Evolutionary conservation across 2,329 filamentous ascomycete species (phyloP), one percentile per base, ranked within the genome.

Genomic region (Pezicula neosporulosa): DNA sequence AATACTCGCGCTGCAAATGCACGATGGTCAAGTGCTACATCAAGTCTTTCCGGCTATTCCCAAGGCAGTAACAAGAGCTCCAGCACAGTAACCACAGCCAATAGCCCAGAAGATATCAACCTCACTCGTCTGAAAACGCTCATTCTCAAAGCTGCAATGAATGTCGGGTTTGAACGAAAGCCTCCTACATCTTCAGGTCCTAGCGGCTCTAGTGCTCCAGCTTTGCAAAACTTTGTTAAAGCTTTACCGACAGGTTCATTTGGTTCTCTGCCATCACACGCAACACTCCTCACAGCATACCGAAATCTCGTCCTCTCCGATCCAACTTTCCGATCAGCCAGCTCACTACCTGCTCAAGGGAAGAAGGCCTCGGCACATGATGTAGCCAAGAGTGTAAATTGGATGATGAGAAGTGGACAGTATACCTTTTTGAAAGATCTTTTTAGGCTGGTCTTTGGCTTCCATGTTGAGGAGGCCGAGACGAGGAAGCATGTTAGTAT

Each of bases 371-470:
- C 76, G 3, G 88, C 89, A 0, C 71, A 77, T n/a, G 91, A 97
- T 60, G 82, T 95, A 56, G 89, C 88, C 35, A 87, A 86, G 67
- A 89, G 89, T 46, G 87, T 96, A 6, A 76, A 80, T 48, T 86
- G 86, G 75, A 89, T 96, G 81, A 81, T 81, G 48, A 77, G 82
- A 51, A 84, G 82, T 27, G 78, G 82, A 51, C 83, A 91, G 61
- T 94, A 94, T 68, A 75, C 75, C 8, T 97, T 93, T 77, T 72
- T 97, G 56, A 78, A 83, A 46, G 91, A 96, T 62, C 75, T 97
- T 13, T 97, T 89, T 72, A 81, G 82, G 48, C 77, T 93, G 38
- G 90, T 96, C 3, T 96, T 95, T 67, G 88, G 90, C 3, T 93
- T 93, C 63, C 82, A 86, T 44, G 71, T 90, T 15, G 90, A 96